Conservation (phyloP, 306 rosid species). For the Casuarina glauca region DNA sequence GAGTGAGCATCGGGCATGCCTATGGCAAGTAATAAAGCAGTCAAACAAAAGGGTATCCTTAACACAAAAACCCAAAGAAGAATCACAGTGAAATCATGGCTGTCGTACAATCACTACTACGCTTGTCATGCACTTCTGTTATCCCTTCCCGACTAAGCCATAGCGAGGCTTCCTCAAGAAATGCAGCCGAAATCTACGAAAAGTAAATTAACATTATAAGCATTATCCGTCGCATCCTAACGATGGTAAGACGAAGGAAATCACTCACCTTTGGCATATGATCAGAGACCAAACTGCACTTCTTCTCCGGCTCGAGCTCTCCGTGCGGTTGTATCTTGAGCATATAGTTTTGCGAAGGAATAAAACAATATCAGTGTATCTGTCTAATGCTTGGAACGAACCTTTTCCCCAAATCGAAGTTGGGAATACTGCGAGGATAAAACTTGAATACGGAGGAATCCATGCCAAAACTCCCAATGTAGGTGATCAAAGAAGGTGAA, state of each 20-base stretch:
- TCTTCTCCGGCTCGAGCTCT: conserved; percentile 47
- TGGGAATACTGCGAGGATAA: not conserved
- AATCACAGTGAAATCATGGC: not conserved
- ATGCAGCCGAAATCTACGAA: conserved; percentile 53
- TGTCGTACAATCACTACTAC: not conserved
- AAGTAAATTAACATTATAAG: conserved; percentile 5
- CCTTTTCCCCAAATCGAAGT: not conserved
- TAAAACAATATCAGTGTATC: not conserved
- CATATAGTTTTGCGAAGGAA: not conserved
- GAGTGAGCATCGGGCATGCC: not conserved
- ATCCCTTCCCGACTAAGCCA: conserved; percentile 34
- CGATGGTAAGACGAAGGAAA: conserved; percentile 1
- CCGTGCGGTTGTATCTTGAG: conserved; percentile 66
- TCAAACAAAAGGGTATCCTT: not conserved
- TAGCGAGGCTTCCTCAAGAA: conserved; percentile 60
- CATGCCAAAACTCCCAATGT: not conserved
- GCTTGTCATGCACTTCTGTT: conserved; percentile 14
- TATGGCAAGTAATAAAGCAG: not conserved
- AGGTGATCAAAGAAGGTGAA: conserved; percentile 1
- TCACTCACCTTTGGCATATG: conserved; percentile 50
- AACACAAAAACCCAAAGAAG: not conserved
- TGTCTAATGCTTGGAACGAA: not conserved
- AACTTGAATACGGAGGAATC: not conserved
- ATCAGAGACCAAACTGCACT: conserved; percentile 56
- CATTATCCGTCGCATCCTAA: not conserved